A percentile compares a stretch with the other conserved stretches of the same genome.
phyloP scores from a whole-genome alignment of 305 asterid species.

The Solanum hybrid region DNA sequence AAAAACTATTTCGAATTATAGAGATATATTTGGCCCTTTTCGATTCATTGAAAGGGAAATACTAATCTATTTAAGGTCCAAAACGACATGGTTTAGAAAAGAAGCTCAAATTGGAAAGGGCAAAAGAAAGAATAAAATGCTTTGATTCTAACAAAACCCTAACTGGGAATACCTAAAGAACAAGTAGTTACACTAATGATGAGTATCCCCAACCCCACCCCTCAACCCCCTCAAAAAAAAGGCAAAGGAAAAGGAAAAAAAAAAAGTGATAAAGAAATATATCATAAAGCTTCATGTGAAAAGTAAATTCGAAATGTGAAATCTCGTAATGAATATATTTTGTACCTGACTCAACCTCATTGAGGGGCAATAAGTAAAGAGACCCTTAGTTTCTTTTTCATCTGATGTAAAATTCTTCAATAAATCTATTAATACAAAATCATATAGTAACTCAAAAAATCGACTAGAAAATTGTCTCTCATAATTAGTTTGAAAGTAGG shows the following conservation, averaged over 20 bases:
- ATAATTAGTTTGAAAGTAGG: not conserved
- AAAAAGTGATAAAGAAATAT: not conserved
- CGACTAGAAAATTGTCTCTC: not conserved
- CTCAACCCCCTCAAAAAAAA: rapidly evolving
- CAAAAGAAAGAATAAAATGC: not conserved
- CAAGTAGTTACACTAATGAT: not conserved
- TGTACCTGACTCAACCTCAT: too few relatives aligned
- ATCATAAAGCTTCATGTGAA: not conserved
- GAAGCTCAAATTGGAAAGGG: not conserved
- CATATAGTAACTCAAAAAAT: not conserved
- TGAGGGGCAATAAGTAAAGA: too few relatives aligned
- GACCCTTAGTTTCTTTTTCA: not conserved
- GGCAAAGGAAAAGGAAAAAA: not conserved
- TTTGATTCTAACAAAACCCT: not conserved
- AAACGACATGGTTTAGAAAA: not conserved
- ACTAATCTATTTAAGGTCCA: not conserved
- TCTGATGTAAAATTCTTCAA: not conserved
- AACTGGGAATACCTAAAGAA: not conserved
- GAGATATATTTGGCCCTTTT: not conserved
- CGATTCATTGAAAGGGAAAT: not conserved
- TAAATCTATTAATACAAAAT: not conserved
- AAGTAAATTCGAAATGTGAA: not conserved
- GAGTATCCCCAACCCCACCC: not conserved
- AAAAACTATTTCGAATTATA: not conserved
- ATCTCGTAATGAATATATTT: not conserved